Evolutionary conservation across 1,284 basidiomycete genomes (phyloP).

Genomic region (Leccinum holopus): DNA sequence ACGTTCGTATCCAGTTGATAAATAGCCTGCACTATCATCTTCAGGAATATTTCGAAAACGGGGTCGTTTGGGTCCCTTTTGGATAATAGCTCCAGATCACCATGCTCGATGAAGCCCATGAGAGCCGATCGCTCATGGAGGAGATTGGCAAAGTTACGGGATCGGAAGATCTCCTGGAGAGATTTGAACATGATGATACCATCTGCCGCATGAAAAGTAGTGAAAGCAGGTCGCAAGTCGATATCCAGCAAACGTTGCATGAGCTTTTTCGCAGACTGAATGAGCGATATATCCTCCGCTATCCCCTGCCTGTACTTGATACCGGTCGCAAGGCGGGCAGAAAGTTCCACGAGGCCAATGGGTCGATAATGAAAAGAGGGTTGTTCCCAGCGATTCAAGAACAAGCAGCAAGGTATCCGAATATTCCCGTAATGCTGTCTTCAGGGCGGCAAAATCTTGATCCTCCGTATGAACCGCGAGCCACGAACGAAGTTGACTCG

Average conservation of each 20-base stretch:
- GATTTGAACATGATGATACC: conserved; percentile 62
- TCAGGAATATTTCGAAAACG: conserved; percentile 79
- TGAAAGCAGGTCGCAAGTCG: conserved; percentile 53
- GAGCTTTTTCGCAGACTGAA: conserved; percentile 35
- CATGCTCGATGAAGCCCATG: conserved; percentile 71
- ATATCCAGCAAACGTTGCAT: conserved; percentile 53
- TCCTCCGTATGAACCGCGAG: conserved; percentile 36
- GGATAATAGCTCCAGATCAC: conserved; percentile 56
- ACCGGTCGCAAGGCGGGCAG: conserved; percentile 38
- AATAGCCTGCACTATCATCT: conserved; percentile 66
- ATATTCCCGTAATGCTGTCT: conserved; percentile 38
- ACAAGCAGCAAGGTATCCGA: conserved; percentile 41
- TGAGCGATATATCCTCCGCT: conserved; percentile 32
- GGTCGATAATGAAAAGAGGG: conserved; percentile 43
- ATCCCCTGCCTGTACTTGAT: conserved; percentile 27
- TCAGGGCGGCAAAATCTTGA: conserved; percentile 35
- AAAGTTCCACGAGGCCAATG: conserved; percentile 63
- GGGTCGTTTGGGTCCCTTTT: conserved; percentile 61
- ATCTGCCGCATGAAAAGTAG: conserved; percentile 42
- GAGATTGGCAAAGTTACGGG: conserved; percentile 78
- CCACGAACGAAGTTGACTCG: conserved; percentile 46
- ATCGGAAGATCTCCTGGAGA: conserved; percentile 77
- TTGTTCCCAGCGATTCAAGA: conserved; percentile 38
- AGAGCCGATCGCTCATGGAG: conserved; percentile 74
- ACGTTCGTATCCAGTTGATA: conserved; percentile 30